Conservation (phyloP, 306 rosid species). For the Lablab purpureus region DNA sequence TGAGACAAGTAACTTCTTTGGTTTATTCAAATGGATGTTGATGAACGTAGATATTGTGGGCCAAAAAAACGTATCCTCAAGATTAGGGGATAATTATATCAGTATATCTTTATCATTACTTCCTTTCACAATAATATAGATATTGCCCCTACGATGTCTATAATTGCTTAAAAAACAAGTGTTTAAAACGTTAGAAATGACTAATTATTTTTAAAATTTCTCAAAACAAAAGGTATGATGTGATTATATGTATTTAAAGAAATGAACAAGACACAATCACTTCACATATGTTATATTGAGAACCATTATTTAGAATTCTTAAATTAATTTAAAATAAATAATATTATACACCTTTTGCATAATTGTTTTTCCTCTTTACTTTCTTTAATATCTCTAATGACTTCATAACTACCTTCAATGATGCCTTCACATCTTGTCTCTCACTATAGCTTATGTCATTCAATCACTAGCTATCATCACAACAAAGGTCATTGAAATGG, state of each 20-base stretch:
- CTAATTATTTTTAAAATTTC: not conserved
- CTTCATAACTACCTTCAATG: too few species aligned
- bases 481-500: too few species aligned
- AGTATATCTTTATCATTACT: conserved; percentile 28
- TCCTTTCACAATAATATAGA: conserved; percentile 23
- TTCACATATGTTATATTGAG: too few species aligned
- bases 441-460: too few species aligned
- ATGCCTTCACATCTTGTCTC: too few species aligned
- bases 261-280: too few species aligned
- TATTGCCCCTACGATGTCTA: conserved; percentile 8
- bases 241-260: not conserved
- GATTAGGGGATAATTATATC: conserved; percentile 35
- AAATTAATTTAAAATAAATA: too few species aligned
- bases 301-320: too few species aligned
- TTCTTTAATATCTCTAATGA: too few species aligned
- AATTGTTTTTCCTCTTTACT: too few species aligned
- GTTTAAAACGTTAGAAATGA: not conserved
- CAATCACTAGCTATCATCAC: too few species aligned
- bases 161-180: not conserved
- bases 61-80: not conserved
- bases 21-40: not conserved
- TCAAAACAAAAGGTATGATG: not conserved
- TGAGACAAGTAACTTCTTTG: conserved; percentile 1
- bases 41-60: conserved; percentile 12
- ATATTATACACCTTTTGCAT: too few species aligned